phyloP scores from a whole-genome alignment of 805 yeast species.

The Schwanniomyces sp. region DNA sequence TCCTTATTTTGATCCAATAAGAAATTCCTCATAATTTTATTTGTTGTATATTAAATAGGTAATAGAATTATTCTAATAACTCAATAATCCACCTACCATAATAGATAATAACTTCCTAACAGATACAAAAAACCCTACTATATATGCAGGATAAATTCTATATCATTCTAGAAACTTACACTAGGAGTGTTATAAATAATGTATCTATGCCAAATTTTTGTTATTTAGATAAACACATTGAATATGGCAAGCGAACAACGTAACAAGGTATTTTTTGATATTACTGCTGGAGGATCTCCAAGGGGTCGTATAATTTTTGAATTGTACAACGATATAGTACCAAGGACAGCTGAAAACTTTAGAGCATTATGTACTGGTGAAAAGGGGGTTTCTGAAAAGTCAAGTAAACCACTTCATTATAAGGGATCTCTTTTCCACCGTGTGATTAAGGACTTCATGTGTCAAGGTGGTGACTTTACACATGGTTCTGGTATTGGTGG shows the following conservation, averaged over 20 bases:
- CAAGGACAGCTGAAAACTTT: conserved; percentile 89
- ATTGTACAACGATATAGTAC: conserved; percentile 70
- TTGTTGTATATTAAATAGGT: conserved; percentile 1
- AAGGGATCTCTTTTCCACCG: conserved; percentile 92
- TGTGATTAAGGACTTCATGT: conserved; percentile 85
- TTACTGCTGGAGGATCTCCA: conserved; percentile 66
- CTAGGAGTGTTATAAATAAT: neutral
- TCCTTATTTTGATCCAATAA: conserved; percentile 49
- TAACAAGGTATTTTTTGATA: conserved; percentile 73
- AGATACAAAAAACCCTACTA: neutral
- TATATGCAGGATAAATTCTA: conserved; percentile 6
- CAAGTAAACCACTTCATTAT: conserved; percentile 69
- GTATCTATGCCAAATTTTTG: neutral
- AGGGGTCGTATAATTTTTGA: conserved; percentile 81
- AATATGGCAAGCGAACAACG: conserved; percentile 4
- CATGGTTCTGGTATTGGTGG: conserved; percentile 45
- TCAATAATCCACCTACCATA: no score
- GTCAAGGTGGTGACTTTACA: conserved; percentile 85
- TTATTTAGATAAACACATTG: neutral
- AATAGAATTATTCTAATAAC: neutral
- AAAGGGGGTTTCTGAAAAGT: conserved; percentile 54
- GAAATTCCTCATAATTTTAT: conserved; percentile 5
- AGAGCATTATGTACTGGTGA: conserved; percentile 88
- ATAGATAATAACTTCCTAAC: no score
- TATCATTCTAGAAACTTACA: conserved; percentile 5